Evolutionary conservation across 2,329 filamentous ascomycete genomes (phyloP), one percentile per base, ranked within the genome.

Genomic region (Sclerotinia spermophila): DNA sequence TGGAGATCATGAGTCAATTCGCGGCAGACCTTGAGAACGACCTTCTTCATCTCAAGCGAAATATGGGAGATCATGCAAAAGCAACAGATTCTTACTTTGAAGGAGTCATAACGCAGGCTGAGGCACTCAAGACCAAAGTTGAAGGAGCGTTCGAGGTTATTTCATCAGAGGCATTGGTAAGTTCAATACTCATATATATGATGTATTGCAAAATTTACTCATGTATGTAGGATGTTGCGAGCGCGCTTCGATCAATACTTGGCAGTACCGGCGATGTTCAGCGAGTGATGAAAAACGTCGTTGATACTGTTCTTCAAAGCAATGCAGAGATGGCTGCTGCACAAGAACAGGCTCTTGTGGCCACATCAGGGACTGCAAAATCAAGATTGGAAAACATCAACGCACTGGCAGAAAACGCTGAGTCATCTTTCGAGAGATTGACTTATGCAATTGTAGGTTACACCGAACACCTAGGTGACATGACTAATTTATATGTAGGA

Each of bases 301-400:
- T 74, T 27, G 65, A 73, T 27, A 72, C 71, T n/a, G 70, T 68
- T 13, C 35, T 69, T 19, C 71, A 75, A 48, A 72, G 73, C 13
- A 76, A 76, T 69, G 75, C 76, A 21, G 74, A 78, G 65, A 76
- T 79, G 71, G 76, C 75, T 45, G 74, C 75, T 42, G 71, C 72
- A 10, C 76, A 78, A 67, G 75, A 76, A 58, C 71, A 76, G n/a
- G 75, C 78, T 35, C 62, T 79, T 33, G 71, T 70, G 13, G 67
- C 72, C 10, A 71, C 75, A 27, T 75, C 75, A 7, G 71, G 59
- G 11, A 72, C 73, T 56, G 64, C 77, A 24, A 71, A 73, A 65
- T 67, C 68, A 38, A 69, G 71, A 15, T 67, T 78, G 53, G 71
- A 71, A 45, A 68, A 44, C 10, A 71, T 79, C 21, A 73, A 75